Evolutionary conservation across 169 alveolate genomes (phyloP).

Genomic region (Babesia caballi): DNA sequence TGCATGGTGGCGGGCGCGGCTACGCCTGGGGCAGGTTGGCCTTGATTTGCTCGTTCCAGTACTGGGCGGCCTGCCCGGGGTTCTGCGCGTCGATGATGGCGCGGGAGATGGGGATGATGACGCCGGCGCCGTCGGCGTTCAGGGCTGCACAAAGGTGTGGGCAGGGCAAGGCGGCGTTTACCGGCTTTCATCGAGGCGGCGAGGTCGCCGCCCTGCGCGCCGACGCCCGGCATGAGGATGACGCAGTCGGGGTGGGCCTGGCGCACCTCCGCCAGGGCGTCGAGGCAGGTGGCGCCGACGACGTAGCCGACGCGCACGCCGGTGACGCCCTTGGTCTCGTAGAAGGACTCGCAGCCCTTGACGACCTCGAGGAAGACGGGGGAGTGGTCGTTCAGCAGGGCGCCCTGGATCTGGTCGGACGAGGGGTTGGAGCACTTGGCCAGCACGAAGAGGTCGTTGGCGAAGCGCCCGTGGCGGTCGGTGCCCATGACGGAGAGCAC

Average conservation of each 20-base stretch:
- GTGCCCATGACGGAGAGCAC: slow-evolving; percentile 64
- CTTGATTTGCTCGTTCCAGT: slow-evolving; percentile 55
- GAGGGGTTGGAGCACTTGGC: slow-evolving; percentile 70
- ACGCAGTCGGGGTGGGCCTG: slow-evolving; percentile 59
- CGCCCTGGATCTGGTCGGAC: slow-evolving; percentile 65
- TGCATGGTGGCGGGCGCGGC: not conserved
- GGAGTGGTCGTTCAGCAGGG: slow-evolving; percentile 23
- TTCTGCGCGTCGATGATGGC: slow-evolving; percentile 52
- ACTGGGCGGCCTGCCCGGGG: slow-evolving; percentile 49
- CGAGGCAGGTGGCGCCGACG: slow-evolving; percentile 71
- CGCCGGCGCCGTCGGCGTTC: slow-evolving; percentile 30
- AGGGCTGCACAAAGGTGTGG: slow-evolving; percentile 13
- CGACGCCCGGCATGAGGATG: slow-evolving; percentile 75
- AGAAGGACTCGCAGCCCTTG: slow-evolving; percentile 56
- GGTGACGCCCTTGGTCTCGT: slow-evolving; percentile 2
- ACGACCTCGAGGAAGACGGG: slow-evolving; percentile 67
- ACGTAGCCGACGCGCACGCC: slow-evolving; percentile 41
- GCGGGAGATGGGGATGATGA: slow-evolving; percentile 56
- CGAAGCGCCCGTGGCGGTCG: slow-evolving; percentile 35
- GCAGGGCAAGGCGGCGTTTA: slow-evolving; percentile 1
- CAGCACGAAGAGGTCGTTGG: slow-evolving; percentile 65
- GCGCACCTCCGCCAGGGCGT: slow-evolving; percentile 65
- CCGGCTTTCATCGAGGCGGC: slow-evolving; percentile 62
- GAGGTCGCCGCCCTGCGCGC: slow-evolving; percentile 78
- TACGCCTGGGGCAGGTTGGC: not conserved